A percentile compares a stretch with the other conserved stretches of the same genome.
These are phyloP conservation scores for Annulohypoxylon moriforme DNA, from an alignment of 495 filamentous ascomycete genomes.

Conservation along the genomic window DNA sequence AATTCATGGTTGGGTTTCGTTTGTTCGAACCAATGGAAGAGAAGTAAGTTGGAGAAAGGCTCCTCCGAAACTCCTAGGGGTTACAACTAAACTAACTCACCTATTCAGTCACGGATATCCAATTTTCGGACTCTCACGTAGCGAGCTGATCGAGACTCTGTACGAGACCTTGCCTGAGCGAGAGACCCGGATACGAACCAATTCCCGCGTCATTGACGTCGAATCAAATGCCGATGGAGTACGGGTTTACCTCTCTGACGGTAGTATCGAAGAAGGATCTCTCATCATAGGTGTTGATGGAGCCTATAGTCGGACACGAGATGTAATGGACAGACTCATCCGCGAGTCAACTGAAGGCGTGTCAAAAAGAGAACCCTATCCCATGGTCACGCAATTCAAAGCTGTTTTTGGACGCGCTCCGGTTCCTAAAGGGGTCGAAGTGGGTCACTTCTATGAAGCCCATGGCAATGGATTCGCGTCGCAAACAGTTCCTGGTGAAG, in stretches of 20 bases:
- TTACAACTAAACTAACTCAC: not conserved
- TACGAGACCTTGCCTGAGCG: slow-evolving; percentile 47
- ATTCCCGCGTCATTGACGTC: slow-evolving; percentile 45
- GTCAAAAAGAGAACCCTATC: not conserved
- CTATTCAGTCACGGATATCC: slow-evolving; percentile 15
- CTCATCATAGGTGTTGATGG: slow-evolving; percentile 63
- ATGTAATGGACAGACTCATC: slow-evolving; percentile 49
- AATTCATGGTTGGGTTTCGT: not conserved
- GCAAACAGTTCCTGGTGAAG: not conserved
- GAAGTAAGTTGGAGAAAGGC: slow-evolving; percentile 20
- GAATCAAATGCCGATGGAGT: slow-evolving; percentile 43
- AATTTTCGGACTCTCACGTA: slow-evolving; percentile 47
- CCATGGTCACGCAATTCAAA: slow-evolving; percentile 3
- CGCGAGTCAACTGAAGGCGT: not conserved
- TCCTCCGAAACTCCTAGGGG: not conserved
- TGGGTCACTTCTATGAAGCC: not conserved
- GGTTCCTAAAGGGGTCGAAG: not conserved
- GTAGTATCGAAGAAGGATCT: slow-evolving; percentile 53
- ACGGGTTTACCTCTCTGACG: slow-evolving; percentile 51
- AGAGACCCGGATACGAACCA: slow-evolving; percentile 47
- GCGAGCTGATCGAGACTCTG: slow-evolving; percentile 48
- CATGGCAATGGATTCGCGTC: not conserved
- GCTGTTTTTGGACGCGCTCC: not conserved
- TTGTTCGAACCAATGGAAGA: slow-evolving; percentile 24
- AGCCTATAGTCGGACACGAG: slow-evolving; percentile 58